Evolutionary conservation across 257 asterid species (phyloP), one percentile per base, ranked within the genome.

Genomic region (Paraleonurus japonicus): DNA sequence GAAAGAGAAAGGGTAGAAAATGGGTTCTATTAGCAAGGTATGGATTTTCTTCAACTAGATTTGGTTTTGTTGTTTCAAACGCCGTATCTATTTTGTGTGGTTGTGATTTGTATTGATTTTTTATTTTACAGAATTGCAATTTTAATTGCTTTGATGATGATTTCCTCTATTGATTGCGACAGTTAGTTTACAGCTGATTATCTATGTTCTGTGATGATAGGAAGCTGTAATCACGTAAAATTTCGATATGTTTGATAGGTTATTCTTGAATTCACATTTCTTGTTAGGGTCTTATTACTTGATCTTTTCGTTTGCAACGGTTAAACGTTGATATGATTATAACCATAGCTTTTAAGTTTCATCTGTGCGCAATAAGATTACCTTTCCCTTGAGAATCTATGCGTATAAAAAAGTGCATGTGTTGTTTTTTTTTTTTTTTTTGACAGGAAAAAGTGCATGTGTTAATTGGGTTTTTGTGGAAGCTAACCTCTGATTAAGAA

Each of bases 11-110:
- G 23, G 17, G 59, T 19, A 33, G 65, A 65, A 19, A 23, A 84
- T 84, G 89, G 83, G 81, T 45, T 81, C 85, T 54, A 41, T 77
- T 10, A 28, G 67, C 80, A 71, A 79, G 89, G 89, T 80, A 51
- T 24, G 73, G 27, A 47, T 54, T 35, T 68, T 39, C 65, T 41
- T 15, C 20, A 13, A 24, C n/a, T 57, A 20, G 41, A 7, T 53
- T 35, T 23, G 12, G 11, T 41, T 39, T 24, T 4, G 4, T 0
- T 47, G 15, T 16, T 69, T 35, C 55, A 10, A 61, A 17, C n/a
- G 23, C 28, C 69, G 23, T n/a, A 10, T 54, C n/a, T 55, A 7
- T 4, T 19, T 63, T 64, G 22, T 47, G 39, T 32, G 41, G 58
- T 67, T 63, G 2, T 62, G 30, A 27, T 12, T 51, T 6, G 51